Evolutionary conservation across 2,329 filamentous ascomycete genomes (phyloP), one percentile per base, ranked within the genome.

Genomic region (Trichoderma citrinoviride): DNA sequence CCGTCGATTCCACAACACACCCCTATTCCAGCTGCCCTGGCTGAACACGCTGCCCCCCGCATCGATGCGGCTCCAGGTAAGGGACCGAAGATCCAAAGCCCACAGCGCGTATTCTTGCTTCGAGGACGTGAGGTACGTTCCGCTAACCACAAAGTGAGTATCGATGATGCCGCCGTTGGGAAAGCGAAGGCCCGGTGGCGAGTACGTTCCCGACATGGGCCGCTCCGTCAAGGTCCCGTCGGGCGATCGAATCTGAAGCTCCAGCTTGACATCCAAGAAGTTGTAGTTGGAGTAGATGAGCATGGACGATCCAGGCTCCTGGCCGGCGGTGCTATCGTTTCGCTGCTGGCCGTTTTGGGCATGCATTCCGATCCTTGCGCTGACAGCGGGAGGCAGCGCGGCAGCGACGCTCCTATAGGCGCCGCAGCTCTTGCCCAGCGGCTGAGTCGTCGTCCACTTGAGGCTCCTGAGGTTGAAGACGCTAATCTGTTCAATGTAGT

Each of bases 271-370:
- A 71, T 99, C 94, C 63, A 99, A 77, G 73, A 99, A 99, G 77
- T 99, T 98, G 78, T 99, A 99, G 75, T 99, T 99, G 25, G 94
- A 98, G 77, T 99, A 99, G 52, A 99, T 96, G 67, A 99, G 84
- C 93, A 98, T 97, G 1, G 87, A 88, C 1, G 86, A 87, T 7
- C 85, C 85, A 0, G 83, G 76, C 56, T 89, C 85, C 62, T 83
- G 81, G 68, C 81, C 82, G 67, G 82, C 81, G n/a, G 77, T 77
- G 14, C 77, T 75, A 6, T 85, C 83, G 3, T 74, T 73, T 7
- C 79, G 77, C 47, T 80, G 76, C 17, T 75, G 70, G 12, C 75
- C 75, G 49, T 77, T 78, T 3, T 75, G 71, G 55, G 83, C 25
- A n/a, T 57, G 43, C 49, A 82, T 87, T 55, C 90, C 90, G 61